Conservation (phyloP, 2,329 filamentous ascomycete species). For the Dothideomycetes sp. region DNA sequence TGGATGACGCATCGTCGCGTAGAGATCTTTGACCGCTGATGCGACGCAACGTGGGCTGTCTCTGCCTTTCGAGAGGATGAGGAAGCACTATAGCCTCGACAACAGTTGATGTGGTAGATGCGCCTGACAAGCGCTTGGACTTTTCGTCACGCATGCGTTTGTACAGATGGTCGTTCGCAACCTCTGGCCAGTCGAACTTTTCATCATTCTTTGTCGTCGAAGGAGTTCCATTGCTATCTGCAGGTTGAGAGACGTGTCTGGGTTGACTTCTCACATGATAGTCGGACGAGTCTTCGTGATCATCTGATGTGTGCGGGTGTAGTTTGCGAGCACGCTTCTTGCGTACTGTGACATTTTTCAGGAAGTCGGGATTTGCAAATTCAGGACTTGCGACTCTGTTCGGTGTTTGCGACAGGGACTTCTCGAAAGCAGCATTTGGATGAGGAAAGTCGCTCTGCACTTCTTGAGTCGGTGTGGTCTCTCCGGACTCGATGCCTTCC, state of each 20-base stretch:
- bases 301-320: constrained; percentile 8
- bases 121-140: constrained; percentile 38
- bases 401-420: too few relatives aligned
- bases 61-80: constrained; percentile 36
- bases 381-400: constrained; percentile 1
- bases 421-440: not conserved
- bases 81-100: constrained; percentile 47
- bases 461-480: constrained; percentile 8
- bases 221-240: not conserved
- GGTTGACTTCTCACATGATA: not conserved
- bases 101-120: constrained; percentile 46
- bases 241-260: not conserved
- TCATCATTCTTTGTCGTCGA: constrained; percentile 29
- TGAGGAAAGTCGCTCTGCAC: not conserved
- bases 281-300: not conserved
- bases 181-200: constrained; percentile 42
- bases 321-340: constrained; percentile 22
- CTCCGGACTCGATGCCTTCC: not conserved
- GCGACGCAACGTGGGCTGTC: constrained; percentile 39
- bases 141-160: constrained; percentile 23
- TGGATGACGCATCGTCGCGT: constrained; percentile 35
- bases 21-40: constrained; percentile 45
- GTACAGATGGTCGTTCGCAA: constrained; percentile 22
- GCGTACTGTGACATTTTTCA: constrained; percentile 34
- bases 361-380: constrained; percentile 5